Base-by-base conservation (phyloP, 805 yeast species). In the Kodamaea hsintzibuensis region DNA sequence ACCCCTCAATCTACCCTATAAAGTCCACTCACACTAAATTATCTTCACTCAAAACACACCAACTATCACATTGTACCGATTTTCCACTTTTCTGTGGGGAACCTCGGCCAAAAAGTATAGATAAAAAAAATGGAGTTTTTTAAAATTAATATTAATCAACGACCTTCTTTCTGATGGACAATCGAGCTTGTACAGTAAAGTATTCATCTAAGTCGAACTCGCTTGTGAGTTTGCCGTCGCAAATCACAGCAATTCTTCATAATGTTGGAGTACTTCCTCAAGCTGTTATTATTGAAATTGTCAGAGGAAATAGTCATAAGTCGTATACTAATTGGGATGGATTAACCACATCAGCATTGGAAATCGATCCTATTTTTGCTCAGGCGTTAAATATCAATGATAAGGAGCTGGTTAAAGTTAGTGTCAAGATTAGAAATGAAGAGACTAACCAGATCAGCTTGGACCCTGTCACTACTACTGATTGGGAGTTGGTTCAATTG, bases 401-500 rank as follows among this genome's bases (percentile, higher is more conserved):
- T 38, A 69, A 70, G 22, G 66, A 76, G 7, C 65, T 59, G 4
- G 62, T 71, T 16, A 66, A 71, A 1, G 9, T 51, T 16, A 51
- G 42, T 43, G 55, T 88, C 40, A 74, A 71, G 38, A 64, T 86
- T 50, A 78, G 80, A 52, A 73, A 82, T 12, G 74, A 81, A 39
- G 68, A 67, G 52, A 83, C 91, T 0, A 73, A 77, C 5, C 82
- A 84, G 2, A 84, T 92, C 2, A 84, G 82, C 62, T 77, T 93
- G 44, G 97, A 89, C 62, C 98, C 98, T 0, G 70, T 81, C 16
- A 78, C 89, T 0, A 68, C 85, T 1, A 79, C 86, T 4, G 99
- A 93, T 65, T 93, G 98, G 98, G 98, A 92, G 59, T 73, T 89
- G 25, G 88, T 91, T 2, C 97, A 92, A 64, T 69, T 88, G 2